Evolutionary conservation across 1,284 basidiomycete genomes (phyloP).

Genomic region (Phylloporus sp.): DNA sequence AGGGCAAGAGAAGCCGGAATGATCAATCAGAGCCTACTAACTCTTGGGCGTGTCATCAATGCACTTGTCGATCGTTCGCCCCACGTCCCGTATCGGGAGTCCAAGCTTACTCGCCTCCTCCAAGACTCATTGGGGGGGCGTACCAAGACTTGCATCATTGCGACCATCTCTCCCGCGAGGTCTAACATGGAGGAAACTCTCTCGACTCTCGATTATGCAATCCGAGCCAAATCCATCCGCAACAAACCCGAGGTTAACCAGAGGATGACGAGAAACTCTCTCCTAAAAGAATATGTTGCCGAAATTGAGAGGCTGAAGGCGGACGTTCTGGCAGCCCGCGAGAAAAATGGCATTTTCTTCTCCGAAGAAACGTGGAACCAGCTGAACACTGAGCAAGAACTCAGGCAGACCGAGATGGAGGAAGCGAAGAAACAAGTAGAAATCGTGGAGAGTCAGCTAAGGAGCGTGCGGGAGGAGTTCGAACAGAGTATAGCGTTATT

Average conservation of each 20-base stretch:
- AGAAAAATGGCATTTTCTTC: constrained; percentile 95
- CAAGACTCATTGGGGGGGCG: constrained; percentile 99
- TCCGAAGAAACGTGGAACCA: constrained; percentile 89
- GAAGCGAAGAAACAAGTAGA: constrained; percentile 85
- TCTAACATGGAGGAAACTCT: constrained; percentile 97
- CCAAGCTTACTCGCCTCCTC: constrained; percentile 94
- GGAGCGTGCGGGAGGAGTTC: constrained; percentile 85
- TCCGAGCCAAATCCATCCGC: constrained; percentile 94
- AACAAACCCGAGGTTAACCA: constrained; percentile 97
- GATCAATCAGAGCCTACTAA: constrained; percentile 98
- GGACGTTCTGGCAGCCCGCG: constrained; percentile 87
- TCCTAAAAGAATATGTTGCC: constrained; percentile 94
- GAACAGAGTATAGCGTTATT: constrained; percentile 84
- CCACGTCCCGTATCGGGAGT: constrained; percentile 95
- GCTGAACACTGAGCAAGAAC: constrained; percentile 77
- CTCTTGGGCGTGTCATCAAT: constrained; percentile 96
- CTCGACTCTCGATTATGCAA: constrained; percentile 97
- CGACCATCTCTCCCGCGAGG: constrained; percentile 90
- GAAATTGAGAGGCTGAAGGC: constrained; percentile 95
- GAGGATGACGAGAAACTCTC: constrained; percentile 89
- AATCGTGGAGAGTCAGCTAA: constrained; percentile 82
- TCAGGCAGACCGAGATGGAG: constrained; percentile 74
- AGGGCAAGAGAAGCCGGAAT: constrained; percentile 96
- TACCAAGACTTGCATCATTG: constrained; percentile 98
- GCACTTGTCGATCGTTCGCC: constrained; percentile 91